phyloP scores from a whole-genome alignment of 23 red algal species.

The Gracilaria gracilis region DNA sequence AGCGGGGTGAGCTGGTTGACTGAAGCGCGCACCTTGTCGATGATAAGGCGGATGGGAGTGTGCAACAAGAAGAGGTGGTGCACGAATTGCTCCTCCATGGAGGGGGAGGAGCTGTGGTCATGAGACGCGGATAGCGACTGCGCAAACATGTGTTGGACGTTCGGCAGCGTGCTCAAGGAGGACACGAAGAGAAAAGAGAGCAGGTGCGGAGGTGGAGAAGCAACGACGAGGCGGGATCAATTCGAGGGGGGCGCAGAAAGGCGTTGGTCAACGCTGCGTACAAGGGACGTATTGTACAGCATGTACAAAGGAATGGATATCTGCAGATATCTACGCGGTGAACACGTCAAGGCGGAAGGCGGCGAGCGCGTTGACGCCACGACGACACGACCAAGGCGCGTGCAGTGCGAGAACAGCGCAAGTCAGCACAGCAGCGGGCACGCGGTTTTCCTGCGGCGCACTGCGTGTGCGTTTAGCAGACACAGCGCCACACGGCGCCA shows the following conservation, averaged over 20 bases:
- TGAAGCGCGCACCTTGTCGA: conserved; percentile 29
- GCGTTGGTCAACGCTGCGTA: too few species aligned
- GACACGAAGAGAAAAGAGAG: background rate
- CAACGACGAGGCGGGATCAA: too few species aligned
- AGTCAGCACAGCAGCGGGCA: background rate
- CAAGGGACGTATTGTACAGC: too few species aligned
- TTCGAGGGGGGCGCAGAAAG: too few species aligned
- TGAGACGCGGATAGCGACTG: conserved; percentile 4
- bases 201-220: background rate
- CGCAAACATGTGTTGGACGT: background rate
- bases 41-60: conserved; percentile 30
- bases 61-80: conserved; percentile 43
- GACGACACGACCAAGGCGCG: background rate
- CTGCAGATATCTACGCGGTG: too few species aligned
- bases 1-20: conserved; percentile 47
- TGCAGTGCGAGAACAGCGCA: background rate
- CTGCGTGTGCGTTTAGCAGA: background rate
- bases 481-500: background rate
- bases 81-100: conserved; percentile 7
- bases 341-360: too few species aligned
- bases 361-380: background rate
- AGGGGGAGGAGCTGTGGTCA: background rate
- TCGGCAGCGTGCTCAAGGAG: background rate
- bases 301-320: too few species aligned
- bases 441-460: conserved; percentile 36